Evolutionary conservation across 257 asterid species (phyloP), one percentile per base, ranked within the genome.

Genomic region (Anisodus acutangulus): DNA sequence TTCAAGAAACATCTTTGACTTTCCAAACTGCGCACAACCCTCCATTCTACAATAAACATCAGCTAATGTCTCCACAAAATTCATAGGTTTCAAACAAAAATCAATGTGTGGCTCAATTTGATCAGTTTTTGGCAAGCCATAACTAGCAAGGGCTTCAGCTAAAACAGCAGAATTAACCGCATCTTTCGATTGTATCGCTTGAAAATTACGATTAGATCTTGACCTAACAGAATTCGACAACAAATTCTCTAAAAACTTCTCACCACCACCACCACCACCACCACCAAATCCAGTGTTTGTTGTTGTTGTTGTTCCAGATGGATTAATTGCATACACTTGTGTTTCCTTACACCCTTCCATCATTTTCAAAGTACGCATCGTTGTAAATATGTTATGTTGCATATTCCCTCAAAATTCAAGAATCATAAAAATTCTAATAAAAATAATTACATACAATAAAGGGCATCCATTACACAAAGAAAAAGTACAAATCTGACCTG

Each of bases 281-380:
- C 90, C 91, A 2, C 88, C 93, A 10, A 85, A 86, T 4, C 88
- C 85, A 59, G 85, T 64, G 85, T 84, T 76, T 58, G 26, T 22
- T 22, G 26, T 22, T 22, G 86, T 47, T 51, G 84, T 16, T 67
- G 66, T 69, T 9, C 87, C 83, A 22, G 69, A 26, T 5, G 93
- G 88, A 87, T 94, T 89, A 58, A 93, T 85, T 80, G 93, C 86
- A 90, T 78, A 91, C 0, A 90, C 88, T 79, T 92, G 98, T 51
- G 91, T 58, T 82, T 90, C 87, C 84, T 92, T 97, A 87, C 96
- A 93, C 84, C 96, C 97, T 19, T 97, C 98, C 83, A 91, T 84
- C 93, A 97, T 87, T 86, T 92, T 93, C 90, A 93, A 83, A 87
- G 98, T 92, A 70, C 97, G 97, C 97, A 92, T 92, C 58, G 97